A percentile compares a stretch with the other conserved stretches of the same genome.
These are phyloP conservation scores for Rhytidiadelphus loreus DNA, from an alignment of 225 moss, liverwort and hornwort species.

Conservation along the genomic window DNA sequence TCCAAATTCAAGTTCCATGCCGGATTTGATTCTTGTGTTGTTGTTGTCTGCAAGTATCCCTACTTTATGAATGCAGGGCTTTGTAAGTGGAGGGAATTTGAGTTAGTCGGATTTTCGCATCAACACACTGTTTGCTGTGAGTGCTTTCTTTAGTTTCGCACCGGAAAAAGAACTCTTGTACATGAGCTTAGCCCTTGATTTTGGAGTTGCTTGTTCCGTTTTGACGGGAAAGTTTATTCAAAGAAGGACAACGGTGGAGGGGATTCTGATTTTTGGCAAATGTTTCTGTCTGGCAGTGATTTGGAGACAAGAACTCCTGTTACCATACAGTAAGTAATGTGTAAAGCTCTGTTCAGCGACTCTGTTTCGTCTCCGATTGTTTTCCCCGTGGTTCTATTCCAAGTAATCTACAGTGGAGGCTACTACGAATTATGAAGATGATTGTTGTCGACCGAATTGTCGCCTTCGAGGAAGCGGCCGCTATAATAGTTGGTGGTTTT, in stretches of 20 bases:
- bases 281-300: background rate
- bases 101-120: no score
- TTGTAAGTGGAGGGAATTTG: background rate
- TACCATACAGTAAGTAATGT: background rate
- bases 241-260: background rate
- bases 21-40: background rate
- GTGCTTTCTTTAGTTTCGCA: background rate
- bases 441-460: background rate
- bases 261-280: background rate
- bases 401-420: background rate
- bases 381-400: background rate
- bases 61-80: background rate
- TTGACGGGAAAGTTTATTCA: background rate
- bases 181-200: background rate
- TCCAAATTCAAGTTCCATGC: background rate
- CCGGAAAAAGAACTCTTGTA: background rate
- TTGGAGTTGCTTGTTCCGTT: background rate
- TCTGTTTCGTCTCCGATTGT: background rate
- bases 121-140: background rate
- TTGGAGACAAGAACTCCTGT: background rate
- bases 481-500: background rate
- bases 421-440: background rate
- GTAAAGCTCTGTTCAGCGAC: background rate
- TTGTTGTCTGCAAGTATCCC: no score
- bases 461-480: constrained; percentile 7